Conservation (phyloP, 768 basidiomycete species). For the Nidula microcarpa region DNA sequence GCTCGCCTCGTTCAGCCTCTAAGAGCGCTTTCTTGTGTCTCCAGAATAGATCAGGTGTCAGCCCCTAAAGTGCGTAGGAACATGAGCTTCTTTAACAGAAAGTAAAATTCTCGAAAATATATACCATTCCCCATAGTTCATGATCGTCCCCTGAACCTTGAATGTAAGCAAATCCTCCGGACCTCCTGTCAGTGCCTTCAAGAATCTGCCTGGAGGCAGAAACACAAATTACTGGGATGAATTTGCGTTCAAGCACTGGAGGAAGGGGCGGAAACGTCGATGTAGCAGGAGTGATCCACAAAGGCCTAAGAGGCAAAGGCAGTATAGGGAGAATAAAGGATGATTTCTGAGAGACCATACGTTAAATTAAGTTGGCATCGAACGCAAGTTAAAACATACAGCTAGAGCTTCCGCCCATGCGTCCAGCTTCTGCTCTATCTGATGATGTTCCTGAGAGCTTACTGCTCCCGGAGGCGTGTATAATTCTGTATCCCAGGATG, state of each 20-base stretch:
- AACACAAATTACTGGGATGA: constrained; percentile 75
- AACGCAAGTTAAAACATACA: constrained; percentile 34
- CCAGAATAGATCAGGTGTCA: constrained; percentile 79
- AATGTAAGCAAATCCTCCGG: constrained; percentile 78
- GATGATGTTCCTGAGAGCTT: constrained; percentile 72
- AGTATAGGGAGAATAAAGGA: constrained; percentile 67
- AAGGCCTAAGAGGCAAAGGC: constrained; percentile 66
- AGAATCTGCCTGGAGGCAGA: constrained; percentile 76
- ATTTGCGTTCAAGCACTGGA: constrained; percentile 23
- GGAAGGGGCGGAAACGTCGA: constrained; percentile 39
- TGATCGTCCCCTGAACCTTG: constrained; percentile 97
- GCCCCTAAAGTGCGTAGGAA: constrained; percentile 29
- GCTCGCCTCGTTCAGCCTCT: constrained; percentile 36
- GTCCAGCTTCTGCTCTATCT: constrained; percentile 66
- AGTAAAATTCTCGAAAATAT: not conserved
- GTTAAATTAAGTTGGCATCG: too few species aligned
- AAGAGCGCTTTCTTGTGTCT: constrained; percentile 47
- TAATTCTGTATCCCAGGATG: constrained; percentile 51
- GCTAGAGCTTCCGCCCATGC: constrained; percentile 67
- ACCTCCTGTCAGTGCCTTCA: constrained; percentile 57
- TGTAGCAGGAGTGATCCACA: constrained; percentile 85
- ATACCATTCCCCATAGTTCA: constrained; percentile 82
- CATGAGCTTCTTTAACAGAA: too few species aligned
- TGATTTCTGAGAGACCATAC: constrained; percentile 46
- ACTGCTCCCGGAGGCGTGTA: constrained; percentile 72